phyloP scores from a whole-genome alignment of 495 filamentous ascomycete species.

The Trichodelitschia bisporula region DNA sequence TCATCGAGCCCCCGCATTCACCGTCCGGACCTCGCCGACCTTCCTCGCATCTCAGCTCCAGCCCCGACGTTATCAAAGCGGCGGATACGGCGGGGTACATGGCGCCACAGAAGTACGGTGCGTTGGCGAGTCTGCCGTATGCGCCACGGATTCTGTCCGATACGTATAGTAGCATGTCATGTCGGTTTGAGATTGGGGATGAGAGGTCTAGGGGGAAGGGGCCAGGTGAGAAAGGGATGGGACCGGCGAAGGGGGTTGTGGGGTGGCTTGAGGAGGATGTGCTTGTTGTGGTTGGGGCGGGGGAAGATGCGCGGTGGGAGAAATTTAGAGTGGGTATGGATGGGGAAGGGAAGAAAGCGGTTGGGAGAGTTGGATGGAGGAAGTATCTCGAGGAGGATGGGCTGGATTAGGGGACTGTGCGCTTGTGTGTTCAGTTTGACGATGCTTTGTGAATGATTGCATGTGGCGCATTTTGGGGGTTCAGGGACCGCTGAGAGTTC shows the following conservation, averaged over 20 bases:
- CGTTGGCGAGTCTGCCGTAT: slow-evolving; percentile 13
- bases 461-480: too few species aligned
- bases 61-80: slow-evolving; percentile 4
- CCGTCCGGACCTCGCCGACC: too few species aligned
- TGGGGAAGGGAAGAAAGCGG: slow-evolving; percentile 32
- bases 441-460: too few species aligned
- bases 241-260: slow-evolving; percentile 40
- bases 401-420: too few species aligned
- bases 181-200: slow-evolving; percentile 56
- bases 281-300: slow-evolving; percentile 56
- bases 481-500: too few species aligned
- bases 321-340: slow-evolving; percentile 43
- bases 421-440: too few species aligned
- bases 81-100: slow-evolving; percentile 2
- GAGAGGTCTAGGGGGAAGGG: too few species aligned
- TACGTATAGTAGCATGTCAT: slow-evolving; percentile 50
- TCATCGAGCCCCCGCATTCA: slow-evolving; percentile 43
- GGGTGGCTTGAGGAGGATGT: slow-evolving; percentile 49
- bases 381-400: slow-evolving; percentile 38
- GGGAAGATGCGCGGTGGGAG: slow-evolving; percentile 63
- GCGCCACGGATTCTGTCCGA: slow-evolving; percentile 48
- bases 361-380: slow-evolving; percentile 57
- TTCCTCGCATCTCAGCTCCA: slow-evolving; percentile 7
- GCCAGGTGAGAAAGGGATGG: slow-evolving; percentile 38
- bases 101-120: slow-evolving; percentile 3